phyloP scores from a whole-genome alignment of 1,284 basidiomycete species.

The Rhodotorula mucilaginosa region DNA sequence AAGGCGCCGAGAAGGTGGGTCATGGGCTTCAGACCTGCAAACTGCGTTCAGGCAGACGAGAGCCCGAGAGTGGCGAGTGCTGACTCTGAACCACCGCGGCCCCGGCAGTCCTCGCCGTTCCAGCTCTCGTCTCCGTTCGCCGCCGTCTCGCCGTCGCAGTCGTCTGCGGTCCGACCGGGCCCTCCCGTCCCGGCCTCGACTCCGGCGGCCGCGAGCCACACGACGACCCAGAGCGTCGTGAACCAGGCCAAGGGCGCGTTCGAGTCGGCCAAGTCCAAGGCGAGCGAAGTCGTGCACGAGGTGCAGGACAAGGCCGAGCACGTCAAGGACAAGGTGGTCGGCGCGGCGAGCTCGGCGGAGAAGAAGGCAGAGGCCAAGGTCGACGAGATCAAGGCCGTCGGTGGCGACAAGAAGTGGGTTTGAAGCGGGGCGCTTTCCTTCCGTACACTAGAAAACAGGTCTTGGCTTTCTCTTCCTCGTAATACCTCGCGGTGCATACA shows the following conservation, averaged over 20 bases:
- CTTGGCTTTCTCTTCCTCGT: too few relatives aligned
- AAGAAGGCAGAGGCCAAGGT: constrained; percentile 28
- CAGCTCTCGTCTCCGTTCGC: constrained; percentile 19
- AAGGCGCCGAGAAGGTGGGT: constrained; percentile 25
- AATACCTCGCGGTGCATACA: too few relatives aligned
- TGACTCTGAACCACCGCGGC: background rate
- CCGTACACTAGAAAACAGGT: background rate
- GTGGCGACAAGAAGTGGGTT: constrained; percentile 31
- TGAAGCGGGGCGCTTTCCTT: background rate
- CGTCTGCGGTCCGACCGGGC: constrained; percentile 10
- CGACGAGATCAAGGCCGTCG: constrained; percentile 16
- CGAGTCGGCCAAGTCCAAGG: constrained; percentile 19
- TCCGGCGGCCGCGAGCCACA: background rate
- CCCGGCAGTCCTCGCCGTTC: constrained; percentile 18
- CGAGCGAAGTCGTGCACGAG: constrained; percentile 6
- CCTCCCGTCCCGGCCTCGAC: background rate
- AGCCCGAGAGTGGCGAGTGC: background rate
- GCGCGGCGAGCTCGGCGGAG: constrained; percentile 16
- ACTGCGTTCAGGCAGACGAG: background rate
- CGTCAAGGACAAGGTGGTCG: constrained; percentile 16
- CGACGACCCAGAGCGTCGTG: constrained; percentile 10
- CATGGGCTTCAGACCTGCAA: too few relatives aligned
- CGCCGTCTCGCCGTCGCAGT: constrained; percentile 9
- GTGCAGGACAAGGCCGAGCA: constrained; percentile 22
- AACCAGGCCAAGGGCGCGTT: constrained; percentile 13